Evolutionary conservation across 768 basidiomycete genomes (phyloP).

Genomic region (Vishniacozyma victoriae): DNA sequence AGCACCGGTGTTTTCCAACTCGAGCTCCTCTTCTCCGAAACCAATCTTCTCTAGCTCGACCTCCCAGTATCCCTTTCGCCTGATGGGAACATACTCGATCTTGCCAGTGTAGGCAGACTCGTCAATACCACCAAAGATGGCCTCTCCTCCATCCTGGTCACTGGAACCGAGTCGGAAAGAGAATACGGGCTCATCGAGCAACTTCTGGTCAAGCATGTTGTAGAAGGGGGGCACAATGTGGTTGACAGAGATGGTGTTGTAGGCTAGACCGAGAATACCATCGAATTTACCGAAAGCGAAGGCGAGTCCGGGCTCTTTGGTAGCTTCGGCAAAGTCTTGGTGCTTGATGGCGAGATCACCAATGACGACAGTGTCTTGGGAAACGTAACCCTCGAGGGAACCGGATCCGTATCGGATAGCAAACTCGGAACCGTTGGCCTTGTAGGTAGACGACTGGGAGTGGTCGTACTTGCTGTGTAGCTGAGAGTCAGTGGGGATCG

Average conservation of each 20-base stretch:
- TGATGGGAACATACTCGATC: constrained; percentile 79
- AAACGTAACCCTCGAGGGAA: constrained; percentile 93
- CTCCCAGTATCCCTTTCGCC: constrained; percentile 97
- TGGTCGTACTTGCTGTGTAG: constrained; percentile 90
- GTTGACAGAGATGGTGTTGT: constrained; percentile 88
- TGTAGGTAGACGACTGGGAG: constrained; percentile 70
- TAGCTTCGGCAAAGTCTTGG: constrained; percentile 91
- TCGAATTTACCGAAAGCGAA: constrained; percentile 89
- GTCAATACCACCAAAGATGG: constrained; percentile 87
- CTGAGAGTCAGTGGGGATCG: constrained; percentile 13
- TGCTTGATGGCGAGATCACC: constrained; percentile 69
- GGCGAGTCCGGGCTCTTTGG: constrained; percentile 90
- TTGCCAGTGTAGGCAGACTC: constrained; percentile 66
- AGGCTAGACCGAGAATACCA: constrained; percentile 88
- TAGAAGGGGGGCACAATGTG: constrained; percentile 90
- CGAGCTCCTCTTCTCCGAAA: constrained; percentile 80
- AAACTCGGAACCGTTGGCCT: constrained; percentile 80
- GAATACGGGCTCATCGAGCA: constrained; percentile 82
- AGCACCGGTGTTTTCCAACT: constrained; percentile 82
- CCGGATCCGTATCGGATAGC: constrained; percentile 92
- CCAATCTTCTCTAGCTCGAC: constrained; percentile 81
- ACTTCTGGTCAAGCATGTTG: constrained; percentile 73
- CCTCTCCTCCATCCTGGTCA: constrained; percentile 84
- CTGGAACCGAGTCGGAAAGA: constrained; percentile 86
- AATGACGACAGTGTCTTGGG: constrained; percentile 69